A percentile compares a stretch with the other conserved stretches of the same genome.
Conservation (phyloP, 2,329 filamentous ascomycete species). For the Diaporthe destruens region DNA sequence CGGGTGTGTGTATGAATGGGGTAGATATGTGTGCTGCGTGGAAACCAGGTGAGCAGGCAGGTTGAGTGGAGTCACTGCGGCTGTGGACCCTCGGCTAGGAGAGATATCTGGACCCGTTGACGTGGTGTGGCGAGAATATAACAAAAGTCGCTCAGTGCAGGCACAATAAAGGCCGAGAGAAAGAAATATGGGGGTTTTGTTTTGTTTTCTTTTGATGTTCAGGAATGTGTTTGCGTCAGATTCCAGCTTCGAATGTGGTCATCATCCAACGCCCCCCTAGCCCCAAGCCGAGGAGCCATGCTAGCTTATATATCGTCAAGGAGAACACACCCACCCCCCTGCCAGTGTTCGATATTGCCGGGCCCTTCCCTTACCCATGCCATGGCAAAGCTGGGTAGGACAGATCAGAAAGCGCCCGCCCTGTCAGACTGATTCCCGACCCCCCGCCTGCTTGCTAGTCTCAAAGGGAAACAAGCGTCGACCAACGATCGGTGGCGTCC, state of each 20-base stretch:
- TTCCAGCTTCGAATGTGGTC: constrained; percentile 4
- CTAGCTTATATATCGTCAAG: constrained; percentile 10
- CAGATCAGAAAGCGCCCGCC: constrained; percentile 4
- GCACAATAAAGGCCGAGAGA: too few species aligned
- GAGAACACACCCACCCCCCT: neutral
- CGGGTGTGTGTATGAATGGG: neutral
- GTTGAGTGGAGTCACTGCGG: constrained; percentile 2
- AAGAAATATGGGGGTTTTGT: neutral
- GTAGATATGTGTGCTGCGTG: neutral
- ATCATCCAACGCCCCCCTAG: neutral
- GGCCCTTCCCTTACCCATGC: constrained; percentile 17
- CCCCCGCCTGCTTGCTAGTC: constrained; percentile 14
- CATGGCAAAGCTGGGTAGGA: neutral
- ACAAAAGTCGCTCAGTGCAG: neutral
- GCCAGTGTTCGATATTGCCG: neutral
- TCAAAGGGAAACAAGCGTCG: constrained; percentile 13
- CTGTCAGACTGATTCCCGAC: constrained; percentile 22
- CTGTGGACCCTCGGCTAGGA: neutral
- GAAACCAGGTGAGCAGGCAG: neutral
- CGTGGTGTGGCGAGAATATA: constrained; percentile 8
- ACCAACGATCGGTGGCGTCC: constrained; percentile 13
- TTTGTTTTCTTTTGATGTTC: neutral
- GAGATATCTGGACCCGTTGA: neutral
- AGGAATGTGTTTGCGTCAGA: constrained; percentile 1
- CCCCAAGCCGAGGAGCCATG: neutral